Evolutionary conservation across 192 early-diverging fungal genomes (phyloP).

Genomic region (Obelidium mucronatum): DNA sequence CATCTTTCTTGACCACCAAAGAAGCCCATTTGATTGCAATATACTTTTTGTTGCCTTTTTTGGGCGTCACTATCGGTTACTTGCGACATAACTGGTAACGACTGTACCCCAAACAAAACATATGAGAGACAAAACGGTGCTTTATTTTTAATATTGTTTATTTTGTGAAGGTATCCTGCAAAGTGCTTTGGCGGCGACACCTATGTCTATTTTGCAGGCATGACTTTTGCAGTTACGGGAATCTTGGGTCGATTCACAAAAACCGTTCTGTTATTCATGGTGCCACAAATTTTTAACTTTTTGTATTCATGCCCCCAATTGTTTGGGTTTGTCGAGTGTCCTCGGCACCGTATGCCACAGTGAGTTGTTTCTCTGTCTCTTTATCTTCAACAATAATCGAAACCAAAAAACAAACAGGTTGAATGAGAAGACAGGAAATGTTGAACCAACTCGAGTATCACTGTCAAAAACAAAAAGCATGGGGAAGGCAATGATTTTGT

Average conservation of each 20-base stretch:
- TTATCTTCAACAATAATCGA: slow-evolving; percentile 9
- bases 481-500: slow-evolving; percentile 60
- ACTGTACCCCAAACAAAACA: too few relatives aligned
- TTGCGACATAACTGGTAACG: slow-evolving; percentile 86
- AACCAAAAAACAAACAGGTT: slow-evolving; percentile 31
- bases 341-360: slow-evolving; percentile 92
- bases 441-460: slow-evolving; percentile 47
- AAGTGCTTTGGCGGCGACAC: slow-evolving; percentile 96
- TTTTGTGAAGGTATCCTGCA: slow-evolving; percentile 77
- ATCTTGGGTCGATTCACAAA: slow-evolving; percentile 95
- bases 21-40: slow-evolving; percentile 87
- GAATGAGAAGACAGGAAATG: slow-evolving; percentile 49
- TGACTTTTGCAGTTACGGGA: slow-evolving; percentile 98
- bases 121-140: too few relatives aligned
- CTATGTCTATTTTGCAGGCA: slow-evolving; percentile 97
- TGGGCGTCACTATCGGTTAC: slow-evolving; percentile 83
- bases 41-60: slow-evolving; percentile 93
- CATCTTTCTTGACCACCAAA: background rate
- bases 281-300: slow-evolving; percentile 99
- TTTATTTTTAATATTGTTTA: background rate
- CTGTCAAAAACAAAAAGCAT: slow-evolving; percentile 48
- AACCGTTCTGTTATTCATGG: slow-evolving; percentile 90
- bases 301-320: slow-evolving; percentile 94
- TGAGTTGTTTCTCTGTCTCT: slow-evolving; percentile 44
- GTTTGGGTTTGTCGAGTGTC: slow-evolving; percentile 93